Base-by-base conservation (phyloP, 495 filamentous ascomycete species). In the Filosporella fistucella region DNA sequence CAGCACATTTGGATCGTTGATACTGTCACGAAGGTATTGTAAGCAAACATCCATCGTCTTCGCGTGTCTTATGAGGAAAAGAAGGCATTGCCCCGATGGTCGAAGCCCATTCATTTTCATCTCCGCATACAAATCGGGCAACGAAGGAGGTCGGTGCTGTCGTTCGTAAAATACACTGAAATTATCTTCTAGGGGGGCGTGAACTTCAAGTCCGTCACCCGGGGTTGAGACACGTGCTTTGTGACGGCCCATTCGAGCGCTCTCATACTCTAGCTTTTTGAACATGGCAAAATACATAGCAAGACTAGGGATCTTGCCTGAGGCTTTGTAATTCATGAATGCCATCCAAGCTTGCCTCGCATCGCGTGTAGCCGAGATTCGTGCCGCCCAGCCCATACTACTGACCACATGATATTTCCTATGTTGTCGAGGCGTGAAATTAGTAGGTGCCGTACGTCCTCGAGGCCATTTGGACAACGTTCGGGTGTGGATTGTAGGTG, bases 401-500 rank as follows among this genome's bases (percentile, higher is more conserved):
- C 48, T 34, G 1, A 34, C 21, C 21, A 29, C 4, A n/a, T n/a
- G n/a, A n/a, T n/a, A n/a, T n/a, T n/a, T n/a, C n/a, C n/a, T n/a
- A n/a, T n/a, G n/a, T n/a, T n/a, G n/a, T n/a, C n/a, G n/a, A n/a
- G n/a, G n/a, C n/a, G n/a, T n/a, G n/a, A n/a, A n/a, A 13, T 24
- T 44, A 11, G 1, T 13, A 20, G 14, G 11, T 26, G 30, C 14
- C 10, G n/a, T 4, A 9, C 20, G 21, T n/a, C 42, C 16, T 16
- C 21, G 13, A 33, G n/a, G 30, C 3, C 10, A 29, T 25, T 47
- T 55, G 28, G 54, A 9, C 9, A 53, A 16, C 21, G 34, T 50
- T 39, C 58, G 38, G 7, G 52, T 54, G 6, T 54, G 59, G 29
- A 62, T 57, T 16, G 59, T 56, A n/a, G 59, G 59, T 16, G 59